Base-by-base conservation (phyloP, 2,329 filamentous ascomycete species). In the Sclerotiophoma versabilis region DNA sequence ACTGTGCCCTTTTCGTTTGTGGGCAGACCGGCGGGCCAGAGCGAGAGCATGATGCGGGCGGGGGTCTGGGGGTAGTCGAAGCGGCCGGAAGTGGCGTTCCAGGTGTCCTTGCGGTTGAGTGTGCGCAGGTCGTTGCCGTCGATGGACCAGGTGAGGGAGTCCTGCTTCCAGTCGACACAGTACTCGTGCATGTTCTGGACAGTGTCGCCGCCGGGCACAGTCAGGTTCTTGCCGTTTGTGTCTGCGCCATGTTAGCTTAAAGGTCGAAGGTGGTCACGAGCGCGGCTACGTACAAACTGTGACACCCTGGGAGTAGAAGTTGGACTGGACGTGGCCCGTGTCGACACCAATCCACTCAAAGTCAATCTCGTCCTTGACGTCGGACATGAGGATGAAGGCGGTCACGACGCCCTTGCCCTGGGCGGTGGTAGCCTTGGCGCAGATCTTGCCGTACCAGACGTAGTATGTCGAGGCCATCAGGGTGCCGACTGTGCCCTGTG, bases 291-390 rank as follows among this genome's bases (percentile, higher is more conserved):
- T 81, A 96, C 92, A 98, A 75, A 93, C 83, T 32, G 91, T 88
- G 60, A 97, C 88, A 71, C 95, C 95, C 79, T 97, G 93, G 79
- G 89, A 97, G 79, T 97, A 99, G 81, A 87, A 99, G 80, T 99
- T 99, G 73, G 92, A 95, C 80, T 99, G 93, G 15, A 89, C 91
- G 59, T 83, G 84, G 39, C 81, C 71, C 58, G 96, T 81, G 70
- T 97, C 91, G 37, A 84, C 84, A 62, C 95, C 95, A 49, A 99
- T 84, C 74, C 90, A 98, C 76, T 99, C 95, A 74, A 92, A 98
- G 79, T 99, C 95, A 69, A 99, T 96, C 77, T 99, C 95, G 71
- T 99, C 95, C 83, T 97, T 96, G 70, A 96, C 90, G 70, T 98
- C 93, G 29, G 90, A 93, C 76, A 97, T 86, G 71, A 98, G 81